Conservation (phyloP, 768 basidiomycete genomes). For the Glaciozyma antarctica region DNA sequence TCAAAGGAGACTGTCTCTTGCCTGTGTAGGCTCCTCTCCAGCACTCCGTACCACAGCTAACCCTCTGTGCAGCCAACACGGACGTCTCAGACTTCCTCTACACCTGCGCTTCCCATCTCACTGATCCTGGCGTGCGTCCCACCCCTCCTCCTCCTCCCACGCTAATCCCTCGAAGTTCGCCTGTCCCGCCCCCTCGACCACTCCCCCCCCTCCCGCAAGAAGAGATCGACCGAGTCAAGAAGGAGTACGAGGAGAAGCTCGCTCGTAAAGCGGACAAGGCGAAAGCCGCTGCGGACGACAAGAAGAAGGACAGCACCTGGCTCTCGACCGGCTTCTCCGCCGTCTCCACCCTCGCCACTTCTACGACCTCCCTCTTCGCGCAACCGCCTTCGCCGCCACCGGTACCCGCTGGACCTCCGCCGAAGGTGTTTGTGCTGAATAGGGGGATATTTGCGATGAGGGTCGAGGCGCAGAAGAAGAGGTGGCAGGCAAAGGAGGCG, state of each 20-base stretch:
- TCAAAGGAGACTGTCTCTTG: conserved; percentile 17
- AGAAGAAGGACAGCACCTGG: conserved; percentile 2
- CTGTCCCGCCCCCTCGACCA: conserved; percentile 37
- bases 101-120: conserved; percentile 68
- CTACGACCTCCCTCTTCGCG: conserved; percentile 11
- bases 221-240: conserved; percentile 33
- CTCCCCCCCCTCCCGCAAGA: conserved; percentile 25
- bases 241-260: conserved; percentile 40
- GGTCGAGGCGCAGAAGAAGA: conserved; percentile 1
- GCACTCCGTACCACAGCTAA: background rate
- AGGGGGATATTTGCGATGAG: conserved; percentile 19
- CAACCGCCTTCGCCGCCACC: conserved; percentile 8
- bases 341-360: conserved; percentile 16
- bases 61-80: conserved; percentile 51
- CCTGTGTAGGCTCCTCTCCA: background rate
- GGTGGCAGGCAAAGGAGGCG: conserved; percentile 28
- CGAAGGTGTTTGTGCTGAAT: conserved; percentile 17
- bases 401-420: background rate
- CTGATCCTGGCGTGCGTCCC: conserved; percentile 65
- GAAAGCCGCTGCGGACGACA: conserved; percentile 1
- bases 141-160: conserved; percentile 41
- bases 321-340: conserved; percentile 14
- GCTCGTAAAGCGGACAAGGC: conserved; percentile 4
- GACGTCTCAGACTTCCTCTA: conserved; percentile 80
- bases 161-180: conserved; percentile 39